Evolutionary conservation across 352 stramenopile genomes (phyloP).

Genomic region (Globisporangium polare): DNA sequence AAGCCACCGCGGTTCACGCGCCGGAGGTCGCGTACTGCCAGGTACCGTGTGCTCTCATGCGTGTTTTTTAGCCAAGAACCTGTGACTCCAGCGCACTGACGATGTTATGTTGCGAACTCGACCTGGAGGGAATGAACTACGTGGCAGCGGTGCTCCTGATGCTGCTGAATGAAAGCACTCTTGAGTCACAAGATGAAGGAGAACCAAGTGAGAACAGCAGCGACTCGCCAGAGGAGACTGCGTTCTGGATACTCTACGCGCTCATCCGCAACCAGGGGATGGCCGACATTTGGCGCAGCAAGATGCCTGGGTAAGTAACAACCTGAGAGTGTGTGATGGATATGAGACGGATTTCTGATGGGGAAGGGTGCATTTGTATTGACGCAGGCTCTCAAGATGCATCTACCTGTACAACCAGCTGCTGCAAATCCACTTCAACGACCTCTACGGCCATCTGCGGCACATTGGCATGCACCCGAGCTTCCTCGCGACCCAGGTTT

Average conservation of each 20-base stretch:
- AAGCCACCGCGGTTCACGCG: constrained; percentile 45
- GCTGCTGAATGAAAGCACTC: constrained; percentile 24
- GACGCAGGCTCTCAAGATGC: constrained; percentile 46
- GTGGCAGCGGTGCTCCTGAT: constrained; percentile 61
- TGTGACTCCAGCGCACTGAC: neutral
- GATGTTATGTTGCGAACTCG: neutral
- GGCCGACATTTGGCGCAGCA: constrained; percentile 63
- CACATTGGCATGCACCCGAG: constrained; percentile 82
- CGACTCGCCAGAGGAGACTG: constrained; percentile 38
- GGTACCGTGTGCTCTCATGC: constrained; percentile 20
- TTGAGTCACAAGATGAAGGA: neutral
- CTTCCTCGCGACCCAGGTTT: constrained; percentile 72
- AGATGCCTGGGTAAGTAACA: constrained; percentile 73
- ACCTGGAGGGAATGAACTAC: constrained; percentile 79
- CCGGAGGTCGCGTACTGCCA: constrained; percentile 77
- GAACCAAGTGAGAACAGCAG: neutral
- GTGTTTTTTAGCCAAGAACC: neutral
- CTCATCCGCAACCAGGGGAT: constrained; percentile 56
- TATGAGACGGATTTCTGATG: neutral
- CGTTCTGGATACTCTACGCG: constrained; percentile 58
- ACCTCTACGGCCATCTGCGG: constrained; percentile 55
- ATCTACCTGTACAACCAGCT: constrained; percentile 82
- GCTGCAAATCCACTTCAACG: constrained; percentile 57
- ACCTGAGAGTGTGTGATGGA: neutral
- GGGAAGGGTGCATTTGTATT: neutral